phyloP scores from a whole-genome alignment of 2,329 filamentous ascomycete genomes.

The Bipolaris zeicola region DNA sequence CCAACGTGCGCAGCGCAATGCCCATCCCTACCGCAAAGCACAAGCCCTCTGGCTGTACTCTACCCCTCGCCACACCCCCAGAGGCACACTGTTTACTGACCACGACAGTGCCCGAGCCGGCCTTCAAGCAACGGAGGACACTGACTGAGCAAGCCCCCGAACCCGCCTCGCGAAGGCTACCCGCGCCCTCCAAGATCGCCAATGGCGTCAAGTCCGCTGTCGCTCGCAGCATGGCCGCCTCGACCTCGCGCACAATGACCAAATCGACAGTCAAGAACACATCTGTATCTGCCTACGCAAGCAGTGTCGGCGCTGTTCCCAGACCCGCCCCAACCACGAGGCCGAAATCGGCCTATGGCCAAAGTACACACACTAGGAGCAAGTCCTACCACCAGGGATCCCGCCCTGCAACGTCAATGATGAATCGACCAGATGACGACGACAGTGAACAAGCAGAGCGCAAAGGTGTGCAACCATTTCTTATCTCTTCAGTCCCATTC shows the following conservation, averaged over 20 bases:
- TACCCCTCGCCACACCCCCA: constrained; percentile 15
- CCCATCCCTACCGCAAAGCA: constrained; percentile 58
- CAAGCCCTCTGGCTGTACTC: constrained; percentile 57
- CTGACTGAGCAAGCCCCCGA: constrained; percentile 56
- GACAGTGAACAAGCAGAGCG: constrained; percentile 47
- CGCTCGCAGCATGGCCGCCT: constrained; percentile 46
- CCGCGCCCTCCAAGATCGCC: constrained; percentile 50
- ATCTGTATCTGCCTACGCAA: constrained; percentile 59
- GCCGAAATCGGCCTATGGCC: constrained; percentile 57
- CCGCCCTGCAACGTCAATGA: constrained; percentile 50
- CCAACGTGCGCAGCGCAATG: constrained; percentile 60
- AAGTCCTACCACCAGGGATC: constrained; percentile 51
- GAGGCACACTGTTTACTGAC: constrained; percentile 25
- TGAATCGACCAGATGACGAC: constrained; percentile 50
- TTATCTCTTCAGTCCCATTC: constrained; percentile 46
- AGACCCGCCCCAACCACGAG: constrained; percentile 53
- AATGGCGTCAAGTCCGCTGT: constrained; percentile 55
- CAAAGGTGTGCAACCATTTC: constrained; percentile 54
- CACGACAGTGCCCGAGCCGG: constrained; percentile 52
- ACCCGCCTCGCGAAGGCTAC: constrained; percentile 49
- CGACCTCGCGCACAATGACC: constrained; percentile 51
- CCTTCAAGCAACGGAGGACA: constrained; percentile 57
- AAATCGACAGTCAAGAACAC: constrained; percentile 51
- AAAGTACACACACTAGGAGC: constrained; percentile 51
- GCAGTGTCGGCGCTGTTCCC: constrained; percentile 57